Evolutionary conservation across 2,329 filamentous ascomycete genomes (phyloP).

Genomic region (Thelonectria rubi): DNA sequence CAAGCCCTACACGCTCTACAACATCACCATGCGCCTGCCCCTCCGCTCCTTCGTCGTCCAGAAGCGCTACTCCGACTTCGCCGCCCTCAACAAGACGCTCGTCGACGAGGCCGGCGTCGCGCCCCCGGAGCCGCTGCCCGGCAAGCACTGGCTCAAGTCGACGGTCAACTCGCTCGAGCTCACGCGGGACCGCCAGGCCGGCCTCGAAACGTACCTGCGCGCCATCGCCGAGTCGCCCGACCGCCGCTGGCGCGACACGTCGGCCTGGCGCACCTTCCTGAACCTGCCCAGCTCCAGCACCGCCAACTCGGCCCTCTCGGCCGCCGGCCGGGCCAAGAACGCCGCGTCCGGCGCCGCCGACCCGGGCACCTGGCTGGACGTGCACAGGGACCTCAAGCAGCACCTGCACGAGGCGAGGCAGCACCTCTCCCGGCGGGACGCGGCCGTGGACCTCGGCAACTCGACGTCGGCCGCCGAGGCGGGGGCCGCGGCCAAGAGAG

Average conservation of each 20-base stretch:
- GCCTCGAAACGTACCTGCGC: conserved; percentile 76
- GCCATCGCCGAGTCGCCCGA: conserved; percentile 79
- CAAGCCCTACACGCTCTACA: conserved; percentile 81
- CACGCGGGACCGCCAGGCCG: conserved; percentile 73
- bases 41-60: conserved; percentile 78
- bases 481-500: conserved; percentile 77
- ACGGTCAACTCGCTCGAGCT: conserved; percentile 75
- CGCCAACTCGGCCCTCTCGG: conserved; percentile 58
- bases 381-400: conserved; percentile 77
- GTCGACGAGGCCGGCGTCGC: conserved; percentile 66
- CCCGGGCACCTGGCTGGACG: conserved; percentile 78
- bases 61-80: conserved; percentile 87
- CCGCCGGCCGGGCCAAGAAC: conserved; percentile 54
- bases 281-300: conserved; percentile 69
- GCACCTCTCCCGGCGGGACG: conserved; percentile 73
- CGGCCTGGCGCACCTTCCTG: conserved; percentile 77
- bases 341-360: conserved; percentile 58
- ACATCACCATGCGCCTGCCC: conserved; percentile 79
- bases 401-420: conserved; percentile 72
- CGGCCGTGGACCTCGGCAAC: conserved; percentile 50
- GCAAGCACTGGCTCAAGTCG: conserved; percentile 80
- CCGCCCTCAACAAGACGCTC: conserved; percentile 70
- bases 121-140: conserved; percentile 74
- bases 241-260: conserved; percentile 77
- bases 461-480: conserved; percentile 65